phyloP scores from a whole-genome alignment of 192 early-diverging fungal genomes.

The Coemansia sp. region DNA sequence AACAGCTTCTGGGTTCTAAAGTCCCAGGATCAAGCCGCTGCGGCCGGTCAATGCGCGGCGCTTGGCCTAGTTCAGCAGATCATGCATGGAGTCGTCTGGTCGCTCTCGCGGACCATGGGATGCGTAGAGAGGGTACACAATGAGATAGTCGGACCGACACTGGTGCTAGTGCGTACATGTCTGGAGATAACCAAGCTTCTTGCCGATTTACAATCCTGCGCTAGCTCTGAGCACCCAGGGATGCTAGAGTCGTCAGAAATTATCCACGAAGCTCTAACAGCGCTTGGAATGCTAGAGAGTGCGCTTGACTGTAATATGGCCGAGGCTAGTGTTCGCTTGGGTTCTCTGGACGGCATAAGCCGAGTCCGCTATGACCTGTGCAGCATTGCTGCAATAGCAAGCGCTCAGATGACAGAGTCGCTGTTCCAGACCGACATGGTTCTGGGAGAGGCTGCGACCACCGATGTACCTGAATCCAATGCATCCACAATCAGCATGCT shows the following conservation, averaged over 20 bases:
- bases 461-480: background rate
- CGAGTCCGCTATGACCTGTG: constrained; percentile 18
- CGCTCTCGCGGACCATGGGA: background rate
- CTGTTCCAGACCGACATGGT: constrained; percentile 13
- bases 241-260: constrained; percentile 15
- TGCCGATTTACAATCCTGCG: constrained; percentile 17
- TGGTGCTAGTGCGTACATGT: constrained; percentile 32
- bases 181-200: constrained; percentile 16
- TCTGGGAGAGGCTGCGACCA: background rate
- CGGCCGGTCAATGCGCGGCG: constrained; percentile 29
- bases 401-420: constrained; percentile 12
- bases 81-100: background rate
- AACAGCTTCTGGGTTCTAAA: constrained; percentile 45
- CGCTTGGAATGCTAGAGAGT: constrained; percentile 16
- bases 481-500: background rate
- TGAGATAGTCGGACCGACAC: background rate
- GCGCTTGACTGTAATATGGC: background rate
- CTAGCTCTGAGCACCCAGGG: constrained; percentile 5
- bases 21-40: constrained; percentile 19
- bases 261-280: constrained; percentile 5
- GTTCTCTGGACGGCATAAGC: background rate
- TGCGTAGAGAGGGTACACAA: background rate
- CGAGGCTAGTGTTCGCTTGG: background rate
- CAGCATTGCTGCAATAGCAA: constrained; percentile 11
- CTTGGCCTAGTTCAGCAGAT: constrained; percentile 16